Evolutionary conservation across 345 rosid species (phyloP).

Genomic region (Moricandia moricandioides): DNA sequence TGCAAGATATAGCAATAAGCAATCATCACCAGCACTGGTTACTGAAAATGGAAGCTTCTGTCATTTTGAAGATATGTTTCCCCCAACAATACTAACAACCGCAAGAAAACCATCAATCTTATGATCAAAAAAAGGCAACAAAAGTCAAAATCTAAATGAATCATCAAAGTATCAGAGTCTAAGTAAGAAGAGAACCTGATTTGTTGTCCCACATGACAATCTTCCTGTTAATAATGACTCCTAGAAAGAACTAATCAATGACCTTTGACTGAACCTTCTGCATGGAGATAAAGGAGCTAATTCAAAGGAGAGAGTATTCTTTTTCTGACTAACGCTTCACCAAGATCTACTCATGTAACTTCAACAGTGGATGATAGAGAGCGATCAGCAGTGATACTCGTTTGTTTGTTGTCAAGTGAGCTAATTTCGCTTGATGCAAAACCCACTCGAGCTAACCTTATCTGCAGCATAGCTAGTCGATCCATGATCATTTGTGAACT

Average conservation of each 20-base stretch:
- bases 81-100: too few relatives aligned
- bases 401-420: too few relatives aligned
- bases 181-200: slow-evolving; percentile 50
- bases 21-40: too few relatives aligned
- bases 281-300: slow-evolving; percentile 44
- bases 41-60: too few relatives aligned
- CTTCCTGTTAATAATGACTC: slow-evolving; percentile 85
- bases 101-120: slow-evolving; percentile 59
- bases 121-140: slow-evolving; percentile 34
- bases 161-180: neutral
- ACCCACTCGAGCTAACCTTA: too few relatives aligned
- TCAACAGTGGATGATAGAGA: slow-evolving; percentile 35
- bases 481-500: neutral
- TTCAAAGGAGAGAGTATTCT: slow-evolving; percentile 64
- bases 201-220: slow-evolving; percentile 54
- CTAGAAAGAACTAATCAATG: slow-evolving; percentile 93
- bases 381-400: slow-evolving; percentile 39
- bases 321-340: slow-evolving; percentile 60
- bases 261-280: slow-evolving; percentile 57
- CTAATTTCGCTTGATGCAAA: too few relatives aligned
- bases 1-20: too few relatives aligned
- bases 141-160: slow-evolving; percentile 16
- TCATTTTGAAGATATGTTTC: too few relatives aligned
- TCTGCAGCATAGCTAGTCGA: too few relatives aligned
- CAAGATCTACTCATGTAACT: slow-evolving; percentile 38